Evolutionary conservation across 2,329 filamentous ascomycete species (phyloP), one percentile per base, ranked within the genome.

Genomic region (Calonectria montana): DNA sequence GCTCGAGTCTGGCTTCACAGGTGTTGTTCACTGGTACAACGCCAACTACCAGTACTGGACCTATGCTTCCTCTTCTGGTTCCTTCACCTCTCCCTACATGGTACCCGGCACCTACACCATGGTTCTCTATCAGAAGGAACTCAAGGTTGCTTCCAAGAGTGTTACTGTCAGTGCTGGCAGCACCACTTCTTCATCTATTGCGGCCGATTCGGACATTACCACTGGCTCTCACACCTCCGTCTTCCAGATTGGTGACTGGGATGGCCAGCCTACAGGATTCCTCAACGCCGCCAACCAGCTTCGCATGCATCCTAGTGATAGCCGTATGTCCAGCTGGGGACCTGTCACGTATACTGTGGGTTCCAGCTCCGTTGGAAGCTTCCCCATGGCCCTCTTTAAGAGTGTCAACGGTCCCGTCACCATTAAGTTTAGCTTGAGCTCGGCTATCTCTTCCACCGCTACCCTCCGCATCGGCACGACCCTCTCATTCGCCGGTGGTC

Each of bases 101-200:
- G 91, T 91, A 77, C 89, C 91, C 0, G 91, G 91, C 35, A 91
- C 89, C 0, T 93, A 93, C 82, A 92, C 89, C n/a, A 91, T 92
- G 87, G 88, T 91, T 5, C 86, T 93, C 43, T 92, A 91, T 81
- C 89, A 90, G 75, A 87, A 84, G 21, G 90, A 92, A 79, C 88
- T 88, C 78, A 84, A 87, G 72, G 88, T 91, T 10, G 88, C 87
- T 4, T 85, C 85, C 2, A 81, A 84, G 27, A 84, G 82, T 7
- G 87, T 90, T 18, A 83, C 81, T 0, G 88, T 92, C 47, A 83
- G 83, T 2, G 87, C 88, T 1, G 89, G 89, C 5, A 80, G 81
- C 37, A 85, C 85, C 1, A 85, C 85, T 0, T 86, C 84, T 3
- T 84, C 86, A 62, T 86, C 88, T 77, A 91, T 91, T 57, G 85